A percentile compares a stretch with the other conserved stretches of the same genome.
These are phyloP conservation scores for Exophiala oligosperma DNA, from an alignment of 2,329 filamentous ascomycete species.

Conservation along the genomic window DNA sequence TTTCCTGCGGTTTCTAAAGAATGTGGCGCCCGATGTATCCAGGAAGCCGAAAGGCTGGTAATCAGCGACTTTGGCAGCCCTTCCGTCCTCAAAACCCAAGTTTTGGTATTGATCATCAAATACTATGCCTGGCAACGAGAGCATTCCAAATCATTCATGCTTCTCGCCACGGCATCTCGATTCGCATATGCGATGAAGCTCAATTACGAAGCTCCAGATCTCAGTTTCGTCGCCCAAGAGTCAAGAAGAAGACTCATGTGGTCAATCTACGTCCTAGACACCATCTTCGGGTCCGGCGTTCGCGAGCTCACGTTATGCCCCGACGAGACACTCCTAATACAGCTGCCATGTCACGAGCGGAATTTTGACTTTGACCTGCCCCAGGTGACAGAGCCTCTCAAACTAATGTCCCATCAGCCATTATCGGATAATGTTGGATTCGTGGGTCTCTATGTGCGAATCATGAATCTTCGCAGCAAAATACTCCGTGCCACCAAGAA, in stretches of 20 bases:
- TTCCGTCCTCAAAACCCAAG: constrained; percentile 16
- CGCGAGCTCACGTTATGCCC: constrained; percentile 50
- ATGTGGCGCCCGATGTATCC: neutral
- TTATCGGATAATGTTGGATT: neutral
- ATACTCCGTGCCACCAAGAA: neutral
- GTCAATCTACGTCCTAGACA: constrained; percentile 51
- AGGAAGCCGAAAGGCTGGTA: constrained; percentile 6
- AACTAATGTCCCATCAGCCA: constrained; percentile 1
- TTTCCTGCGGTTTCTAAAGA: neutral
- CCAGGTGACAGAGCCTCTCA: constrained; percentile 1
- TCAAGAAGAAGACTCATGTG: constrained; percentile 50
- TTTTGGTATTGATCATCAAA: constrained; percentile 8
- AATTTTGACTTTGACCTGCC: constrained; percentile 45
- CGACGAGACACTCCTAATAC: constrained; percentile 45
- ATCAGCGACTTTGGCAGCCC: neutral
- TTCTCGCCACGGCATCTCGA: constrained; percentile 4
- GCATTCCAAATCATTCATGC: constrained; percentile 10
- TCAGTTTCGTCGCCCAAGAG: constrained; percentile 45
- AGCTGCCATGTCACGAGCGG: constrained; percentile 52
- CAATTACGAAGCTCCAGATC: constrained; percentile 49
- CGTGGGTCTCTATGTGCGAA: constrained; percentile 6
- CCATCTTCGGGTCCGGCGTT: constrained; percentile 48
- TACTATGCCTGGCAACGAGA: neutral
- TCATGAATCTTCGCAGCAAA: constrained; percentile 8
- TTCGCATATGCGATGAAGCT: constrained; percentile 51